Percentiles rank a stretch among this genome's conserved stretches.
These are phyloP conservation scores for Macrocybe gigantea DNA, from an alignment of 768 basidiomycete genomes.

Conservation along the genomic window DNA sequence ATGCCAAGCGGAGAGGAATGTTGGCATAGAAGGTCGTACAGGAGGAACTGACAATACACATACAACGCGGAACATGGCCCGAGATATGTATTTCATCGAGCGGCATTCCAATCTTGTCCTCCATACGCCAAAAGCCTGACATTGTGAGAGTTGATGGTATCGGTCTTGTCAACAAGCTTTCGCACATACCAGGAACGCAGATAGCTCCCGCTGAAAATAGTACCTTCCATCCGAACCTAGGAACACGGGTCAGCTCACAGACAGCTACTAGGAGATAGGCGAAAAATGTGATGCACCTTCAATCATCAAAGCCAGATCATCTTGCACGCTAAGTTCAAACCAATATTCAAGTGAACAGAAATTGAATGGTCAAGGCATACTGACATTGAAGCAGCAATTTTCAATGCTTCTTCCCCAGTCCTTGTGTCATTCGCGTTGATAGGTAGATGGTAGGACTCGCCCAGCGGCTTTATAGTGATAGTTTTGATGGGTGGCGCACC, in stretches of 20 bases:
- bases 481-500: slow-evolving; percentile 43
- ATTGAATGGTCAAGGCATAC: slow-evolving; percentile 12
- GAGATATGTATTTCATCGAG: slow-evolving; percentile 67
- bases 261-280: not conserved
- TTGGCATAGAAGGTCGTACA: not conserved
- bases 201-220: slow-evolving; percentile 74
- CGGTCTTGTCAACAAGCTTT: not conserved
- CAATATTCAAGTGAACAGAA: not conserved
- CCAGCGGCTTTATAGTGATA: slow-evolving; percentile 45
- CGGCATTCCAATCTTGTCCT: slow-evolving; percentile 69
- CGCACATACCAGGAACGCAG: slow-evolving; percentile 47
- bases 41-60: slow-evolving; percentile 16
- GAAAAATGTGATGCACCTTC: slow-evolving; percentile 33
- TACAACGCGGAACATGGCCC: slow-evolving; percentile 72
- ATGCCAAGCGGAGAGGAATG: slow-evolving; percentile 3
- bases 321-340: slow-evolving; percentile 36
- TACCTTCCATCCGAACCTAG: slow-evolving; percentile 62
- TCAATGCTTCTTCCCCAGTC: slow-evolving; percentile 49
- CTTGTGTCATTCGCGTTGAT: slow-evolving; percentile 23
- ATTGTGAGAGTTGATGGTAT: not conserved
- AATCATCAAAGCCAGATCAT: slow-evolving; percentile 55
- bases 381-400: slow-evolving; percentile 56
- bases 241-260: not conserved
- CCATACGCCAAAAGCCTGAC: slow-evolving; percentile 69
- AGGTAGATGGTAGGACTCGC: slow-evolving; percentile 46